phyloP scores from a whole-genome alignment of 352 stramenopile genomes.

The Hyaloperonospora brassicae region DNA sequence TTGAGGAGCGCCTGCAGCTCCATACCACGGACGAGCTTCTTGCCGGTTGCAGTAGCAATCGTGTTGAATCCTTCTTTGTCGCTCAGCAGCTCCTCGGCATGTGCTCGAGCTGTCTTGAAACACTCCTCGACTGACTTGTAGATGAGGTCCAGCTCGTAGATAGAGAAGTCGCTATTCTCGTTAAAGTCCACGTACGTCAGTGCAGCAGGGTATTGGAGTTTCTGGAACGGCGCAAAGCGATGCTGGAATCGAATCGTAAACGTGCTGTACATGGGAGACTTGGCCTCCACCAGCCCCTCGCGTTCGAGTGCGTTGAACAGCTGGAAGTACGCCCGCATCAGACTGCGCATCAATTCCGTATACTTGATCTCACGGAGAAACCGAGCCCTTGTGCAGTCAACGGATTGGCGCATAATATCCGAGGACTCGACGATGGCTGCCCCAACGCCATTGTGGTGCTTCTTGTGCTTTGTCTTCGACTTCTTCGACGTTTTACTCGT shows the following conservation, averaged over 20 bases:
- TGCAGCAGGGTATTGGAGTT: conserved; percentile 58
- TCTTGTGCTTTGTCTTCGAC: conserved; percentile 36
- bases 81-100: conserved; percentile 46
- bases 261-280: conserved; percentile 50
- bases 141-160: conserved; percentile 61
- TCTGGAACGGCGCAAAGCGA: conserved; percentile 70
- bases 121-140: conserved; percentile 82
- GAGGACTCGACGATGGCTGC: conserved; percentile 1
- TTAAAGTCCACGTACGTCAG: conserved; percentile 65
- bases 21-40: conserved; percentile 25
- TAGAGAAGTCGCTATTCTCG: conserved; percentile 76
- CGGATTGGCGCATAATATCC: conserved; percentile 10
- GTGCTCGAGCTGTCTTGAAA: conserved; percentile 56
- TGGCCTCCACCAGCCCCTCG: conserved; percentile 45
- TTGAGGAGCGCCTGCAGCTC: conserved; percentile 54
- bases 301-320: conserved; percentile 65
- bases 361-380: conserved; percentile 74
- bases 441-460: conserved; percentile 16
- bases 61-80: conserved; percentile 29
- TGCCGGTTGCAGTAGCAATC: conserved; percentile 4
- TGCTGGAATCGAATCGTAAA: conserved; percentile 64
- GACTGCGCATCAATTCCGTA: conserved; percentile 60
- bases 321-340: conserved; percentile 80
- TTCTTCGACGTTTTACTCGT: conserved; percentile 30
- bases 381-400: conserved; percentile 45